Conservation (phyloP, 352 stramenopile genomes). For the Pythium biforme region DNA sequence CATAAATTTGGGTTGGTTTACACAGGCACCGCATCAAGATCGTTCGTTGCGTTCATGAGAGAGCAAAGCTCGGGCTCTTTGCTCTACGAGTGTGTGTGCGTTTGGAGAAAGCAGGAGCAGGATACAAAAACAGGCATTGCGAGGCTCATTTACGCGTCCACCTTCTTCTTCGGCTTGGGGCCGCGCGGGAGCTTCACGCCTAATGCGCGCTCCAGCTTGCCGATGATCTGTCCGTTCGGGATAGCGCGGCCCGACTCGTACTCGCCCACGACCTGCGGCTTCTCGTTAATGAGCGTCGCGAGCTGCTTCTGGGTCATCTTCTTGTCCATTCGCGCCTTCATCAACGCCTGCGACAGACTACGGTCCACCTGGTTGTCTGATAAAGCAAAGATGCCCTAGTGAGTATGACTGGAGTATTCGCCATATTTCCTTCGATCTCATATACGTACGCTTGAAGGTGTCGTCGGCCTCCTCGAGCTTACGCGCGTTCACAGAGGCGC, state of each 20-base stretch:
- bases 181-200: constrained; percentile 84
- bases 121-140: constrained; percentile 1
- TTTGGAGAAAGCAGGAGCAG: no score
- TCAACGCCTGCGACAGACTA: constrained; percentile 90
- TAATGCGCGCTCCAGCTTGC: constrained; percentile 95
- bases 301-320: constrained; percentile 99
- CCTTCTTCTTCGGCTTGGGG: constrained; percentile 62
- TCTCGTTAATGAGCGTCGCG: constrained; percentile 94
- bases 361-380: constrained; percentile 76
- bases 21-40: not conserved
- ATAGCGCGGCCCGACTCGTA: constrained; percentile 98
- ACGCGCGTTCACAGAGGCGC: constrained; percentile 77
- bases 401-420: not conserved
- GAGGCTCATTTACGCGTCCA: constrained; percentile 12
- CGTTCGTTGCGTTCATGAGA: no score
- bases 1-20: not conserved
- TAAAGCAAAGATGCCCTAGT: not conserved
- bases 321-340: constrained; percentile 95
- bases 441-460: constrained; percentile 81
- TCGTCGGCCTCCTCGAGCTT: constrained; percentile 92
- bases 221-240: constrained; percentile 97
- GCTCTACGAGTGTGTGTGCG: no score
- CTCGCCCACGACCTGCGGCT: constrained; percentile 96
- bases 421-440: no score
- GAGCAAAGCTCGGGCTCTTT: no score